Percentiles rank a stretch among this genome's conserved stretches.
phyloP scores from a whole-genome alignment of 257 asterid genomes.

The Coffea canephora region DNA sequence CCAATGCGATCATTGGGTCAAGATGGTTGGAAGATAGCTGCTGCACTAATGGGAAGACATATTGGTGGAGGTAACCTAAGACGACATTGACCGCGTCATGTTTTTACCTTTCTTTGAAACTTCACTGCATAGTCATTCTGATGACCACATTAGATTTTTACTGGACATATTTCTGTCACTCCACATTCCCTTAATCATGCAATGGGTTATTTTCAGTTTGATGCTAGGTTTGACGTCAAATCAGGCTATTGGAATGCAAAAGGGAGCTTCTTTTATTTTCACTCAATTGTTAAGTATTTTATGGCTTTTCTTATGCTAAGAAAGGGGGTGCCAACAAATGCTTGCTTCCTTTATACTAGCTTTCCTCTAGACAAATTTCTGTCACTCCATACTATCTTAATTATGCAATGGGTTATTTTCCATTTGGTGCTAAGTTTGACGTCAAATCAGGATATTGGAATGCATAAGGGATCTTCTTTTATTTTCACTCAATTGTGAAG shows the following conservation, averaged over 20 bases:
- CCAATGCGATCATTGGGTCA: slow-evolving; percentile 85
- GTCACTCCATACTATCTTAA: not conserved
- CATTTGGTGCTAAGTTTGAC: not conserved
- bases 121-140: not conserved
- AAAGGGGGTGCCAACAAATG: not conserved
- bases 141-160: not conserved
- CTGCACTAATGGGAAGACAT: slow-evolving; percentile 97
- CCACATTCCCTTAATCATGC: not conserved
- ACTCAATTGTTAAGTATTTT: not conserved
- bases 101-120: not conserved
- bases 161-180: not conserved
- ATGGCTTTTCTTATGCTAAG: not conserved
- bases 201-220: too few species aligned
- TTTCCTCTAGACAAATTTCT: not conserved
- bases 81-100: not conserved
- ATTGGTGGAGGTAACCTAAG: slow-evolving; percentile 84
- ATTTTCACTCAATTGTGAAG: not conserved
- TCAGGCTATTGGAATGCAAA: not conserved
- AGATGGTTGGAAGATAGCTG: slow-evolving; percentile 96
- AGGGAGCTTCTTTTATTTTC: not conserved
- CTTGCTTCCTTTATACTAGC: not conserved
- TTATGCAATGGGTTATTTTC: too few species aligned
- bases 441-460: not conserved
- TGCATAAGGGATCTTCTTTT: too few species aligned
- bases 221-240: not conserved